A percentile compares a stretch with the other conserved stretches of the same genome.
Conservation (phyloP, 257 asterid species). For the Solanum clarkiae region DNA sequence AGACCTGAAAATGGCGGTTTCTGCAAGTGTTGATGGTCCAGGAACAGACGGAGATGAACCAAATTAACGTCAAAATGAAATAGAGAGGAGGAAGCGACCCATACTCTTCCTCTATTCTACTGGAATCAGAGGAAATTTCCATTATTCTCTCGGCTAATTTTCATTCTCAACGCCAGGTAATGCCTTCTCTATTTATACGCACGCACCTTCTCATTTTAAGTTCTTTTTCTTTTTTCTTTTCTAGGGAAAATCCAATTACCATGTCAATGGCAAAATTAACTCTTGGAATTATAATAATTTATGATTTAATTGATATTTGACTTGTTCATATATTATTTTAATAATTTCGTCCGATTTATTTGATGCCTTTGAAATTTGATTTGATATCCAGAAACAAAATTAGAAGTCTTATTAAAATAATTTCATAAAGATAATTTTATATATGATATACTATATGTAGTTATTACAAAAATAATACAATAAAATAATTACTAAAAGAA, state of each 20-base stretch:
- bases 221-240: not conserved
- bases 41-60: slow-evolving; percentile 47
- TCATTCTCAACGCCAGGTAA: not conserved
- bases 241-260: not conserved
- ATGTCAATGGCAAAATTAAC: not conserved
- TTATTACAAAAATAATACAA: too few relatives aligned
- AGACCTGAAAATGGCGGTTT: slow-evolving; percentile 76
- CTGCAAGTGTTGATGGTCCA: slow-evolving; percentile 68
- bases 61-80: slow-evolving; percentile 39
- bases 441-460: too few relatives aligned
- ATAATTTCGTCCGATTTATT: not conserved
- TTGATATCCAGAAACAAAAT: not conserved
- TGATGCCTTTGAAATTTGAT: not conserved
- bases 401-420: not conserved
- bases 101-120: slow-evolving; percentile 33
- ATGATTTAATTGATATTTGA: not conserved
- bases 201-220: not conserved
- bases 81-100: slow-evolving; percentile 48
- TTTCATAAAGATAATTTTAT: not conserved
- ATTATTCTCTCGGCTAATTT: not conserved
- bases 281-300: too few relatives aligned
- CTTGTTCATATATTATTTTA: not conserved
- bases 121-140: not conserved
- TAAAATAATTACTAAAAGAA: too few relatives aligned
- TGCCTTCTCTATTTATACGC: not conserved